Conservation (phyloP, 805 yeast species). For the Candida quercuum region DNA sequence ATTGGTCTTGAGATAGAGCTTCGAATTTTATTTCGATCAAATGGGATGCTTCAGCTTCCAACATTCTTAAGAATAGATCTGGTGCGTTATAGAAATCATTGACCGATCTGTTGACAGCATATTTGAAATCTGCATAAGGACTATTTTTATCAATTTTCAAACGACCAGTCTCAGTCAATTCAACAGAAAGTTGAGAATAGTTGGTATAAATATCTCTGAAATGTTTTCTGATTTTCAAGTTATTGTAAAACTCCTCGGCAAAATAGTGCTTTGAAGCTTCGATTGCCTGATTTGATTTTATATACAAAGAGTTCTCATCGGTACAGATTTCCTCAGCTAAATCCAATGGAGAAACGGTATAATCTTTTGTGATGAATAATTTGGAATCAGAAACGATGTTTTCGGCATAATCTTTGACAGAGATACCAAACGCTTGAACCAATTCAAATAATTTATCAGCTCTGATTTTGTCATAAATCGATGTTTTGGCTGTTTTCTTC, state of each 20-base stretch:
- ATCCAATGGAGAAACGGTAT: slow-evolving; percentile 53
- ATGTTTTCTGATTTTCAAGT: slow-evolving; percentile 73
- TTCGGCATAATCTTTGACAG: slow-evolving; percentile 78
- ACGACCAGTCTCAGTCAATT: slow-evolving; percentile 78
- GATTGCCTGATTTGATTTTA: slow-evolving; percentile 55
- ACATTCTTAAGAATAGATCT: slow-evolving; percentile 80
- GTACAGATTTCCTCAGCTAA: slow-evolving; percentile 40
- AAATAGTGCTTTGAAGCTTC: slow-evolving; percentile 70
- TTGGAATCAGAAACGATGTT: slow-evolving; percentile 65
- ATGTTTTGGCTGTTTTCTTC: slow-evolving; percentile 36
- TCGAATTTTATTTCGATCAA: slow-evolving; percentile 60
- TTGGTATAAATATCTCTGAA: slow-evolving; percentile 57
- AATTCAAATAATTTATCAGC: slow-evolving; percentile 59
- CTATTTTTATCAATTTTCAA: slow-evolving; percentile 73
- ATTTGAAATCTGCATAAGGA: slow-evolving; percentile 85
- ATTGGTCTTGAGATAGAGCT: slow-evolving; percentile 32
- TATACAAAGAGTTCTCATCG: slow-evolving; percentile 39
- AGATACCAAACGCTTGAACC: slow-evolving; percentile 66
- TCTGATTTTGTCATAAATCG: slow-evolving; percentile 62
- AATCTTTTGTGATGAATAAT: slow-evolving; percentile 69
- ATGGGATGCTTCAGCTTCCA: slow-evolving; percentile 83
- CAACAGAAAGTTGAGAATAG: slow-evolving; percentile 66
- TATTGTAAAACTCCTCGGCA: slow-evolving; percentile 75
- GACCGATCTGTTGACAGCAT: slow-evolving; percentile 77
- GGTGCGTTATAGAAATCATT: slow-evolving; percentile 72